Base-by-base conservation (phyloP, 108 stramenopile genomes). In the Licmophora abbreviata region DNA sequence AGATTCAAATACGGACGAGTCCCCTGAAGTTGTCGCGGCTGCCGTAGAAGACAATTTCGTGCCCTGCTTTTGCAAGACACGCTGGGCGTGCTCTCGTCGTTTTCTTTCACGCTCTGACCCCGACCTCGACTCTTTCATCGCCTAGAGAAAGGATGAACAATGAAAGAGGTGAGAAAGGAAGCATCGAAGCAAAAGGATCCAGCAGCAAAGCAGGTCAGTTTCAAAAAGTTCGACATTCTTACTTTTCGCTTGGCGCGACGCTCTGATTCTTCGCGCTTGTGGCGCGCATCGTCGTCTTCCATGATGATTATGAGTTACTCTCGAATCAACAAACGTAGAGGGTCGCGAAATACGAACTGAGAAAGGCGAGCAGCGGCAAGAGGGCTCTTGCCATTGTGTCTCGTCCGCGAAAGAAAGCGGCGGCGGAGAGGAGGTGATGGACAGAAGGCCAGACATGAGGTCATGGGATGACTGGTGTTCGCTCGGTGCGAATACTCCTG, bases 181-280 rank as follows among this genome's bases (percentile, higher is more conserved):
- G 28, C 35, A 7, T 46, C n/a, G 24, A 26, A 9, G 29, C 9
- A 20, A 51, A 22, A 20, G 45, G 7, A n/a, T 6, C 23, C 45
- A 56, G 54, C 23, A 22, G 37, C n/a, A n/a, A n/a, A n/a, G n/a
- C n/a, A n/a, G n/a, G n/a, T n/a, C n/a, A n/a, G n/a, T 10, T 26
- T 27, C 15, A 34, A 17, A 7, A 18, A 4, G 44, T 43, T 4
- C 23, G 45, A 1, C 21, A 18, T n/a, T 45, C 77, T 41, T 65
- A 81, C 85, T 69, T 83, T 81, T 56, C 90, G 74, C 61, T 74
- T 84, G 40, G 76, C 83, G 38, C 85, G 83, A 48, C 83, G 73
- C 48, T 85, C 82, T 35, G 67, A 54, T 53, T 92, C 83, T 58
- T 87, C 77, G 26, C 70, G 73, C 47, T 58, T 48, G 43, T 88